Base-by-base conservation (phyloP, 129 eudicot genomes). In the Oenanthe sinensis region DNA sequence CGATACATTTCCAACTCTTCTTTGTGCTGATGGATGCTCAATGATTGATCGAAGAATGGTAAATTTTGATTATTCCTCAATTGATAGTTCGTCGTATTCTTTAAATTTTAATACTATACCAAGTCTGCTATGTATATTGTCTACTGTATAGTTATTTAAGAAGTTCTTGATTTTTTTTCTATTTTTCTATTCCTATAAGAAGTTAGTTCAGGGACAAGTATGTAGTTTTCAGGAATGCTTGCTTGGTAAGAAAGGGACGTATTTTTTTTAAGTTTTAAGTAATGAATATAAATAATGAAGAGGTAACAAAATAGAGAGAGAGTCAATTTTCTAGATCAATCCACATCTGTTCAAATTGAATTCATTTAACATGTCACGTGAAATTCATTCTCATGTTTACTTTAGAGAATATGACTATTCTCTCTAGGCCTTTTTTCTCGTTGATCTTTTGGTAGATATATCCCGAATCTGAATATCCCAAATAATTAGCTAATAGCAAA, bases 31-130 rank as follows among this genome's bases (percentile, higher is more conserved):
- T 84, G 98, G 97, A 33, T 94, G 98, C 86, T 91, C 96, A 19
- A 94, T 94, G 98, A 90, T 94, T 84, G 98, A 94, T 82, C 88
- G 98, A 63, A 91, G 98, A 78, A 94, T 94, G 98, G 98, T 94
- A 82, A 87, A 85, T 36, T 77, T 28, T 33, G 30, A 77, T 74
- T 12, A 60, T 55, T 44, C 13, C n/a, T 71, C 40, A 42, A 39
- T 17, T 5, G 40, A 39, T 60, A 40, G 10, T 8, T n/a, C 11
- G 0, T 10, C 28, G 33, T 6, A 55, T 9, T 10, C 9, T 60
- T 9, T 60, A 2, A n/a, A 9, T 60, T 60, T 60, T 24, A 13
- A 60, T 24, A 28, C 15, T n/a, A 8, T 60, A 60, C 33, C 33
- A n/a, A n/a, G 28, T n/a, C 4, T 24, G n/a, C 4, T 58, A 55